Conservation (phyloP, 805 yeast species). For the Yarrowia porcina region DNA sequence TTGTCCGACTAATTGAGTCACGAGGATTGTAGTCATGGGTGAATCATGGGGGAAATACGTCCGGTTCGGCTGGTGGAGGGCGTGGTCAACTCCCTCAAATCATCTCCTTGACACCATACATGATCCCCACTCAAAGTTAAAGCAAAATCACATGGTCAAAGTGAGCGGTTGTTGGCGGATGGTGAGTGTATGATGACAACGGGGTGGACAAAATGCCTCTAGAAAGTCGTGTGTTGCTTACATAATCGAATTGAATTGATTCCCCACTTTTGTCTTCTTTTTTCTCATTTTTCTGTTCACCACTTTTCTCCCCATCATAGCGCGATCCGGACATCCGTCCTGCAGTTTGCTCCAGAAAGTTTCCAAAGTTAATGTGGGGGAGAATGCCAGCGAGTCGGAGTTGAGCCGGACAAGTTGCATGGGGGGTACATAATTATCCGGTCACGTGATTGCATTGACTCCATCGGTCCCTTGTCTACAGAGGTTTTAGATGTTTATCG, state of each 20-base stretch:
- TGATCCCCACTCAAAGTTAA: conserved; percentile 17
- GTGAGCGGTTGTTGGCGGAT: conserved; percentile 6
- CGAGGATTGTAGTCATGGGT: not conserved
- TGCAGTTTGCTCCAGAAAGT: conserved; percentile 21
- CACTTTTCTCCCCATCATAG: not conserved
- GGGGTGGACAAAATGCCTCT: no score
- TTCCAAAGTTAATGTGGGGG: conserved; percentile 7
- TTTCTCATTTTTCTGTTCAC: not conserved
- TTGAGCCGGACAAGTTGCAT: not conserved
- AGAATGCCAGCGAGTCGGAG: not conserved
- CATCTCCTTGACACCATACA: not conserved
- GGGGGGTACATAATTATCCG: not conserved
- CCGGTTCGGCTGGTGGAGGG: not conserved
- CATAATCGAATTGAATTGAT: not conserved
- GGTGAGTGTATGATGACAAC: no score
- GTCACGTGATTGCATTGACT: not conserved
- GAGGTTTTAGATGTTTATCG: not conserved
- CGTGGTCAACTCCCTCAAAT: no score
- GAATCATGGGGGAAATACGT: not conserved
- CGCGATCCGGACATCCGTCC: conserved; percentile 24
- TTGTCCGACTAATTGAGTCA: not conserved
- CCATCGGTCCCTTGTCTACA: no score
- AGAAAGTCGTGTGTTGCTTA: no score
- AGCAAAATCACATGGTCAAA: conserved; percentile 12
- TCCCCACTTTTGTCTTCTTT: not conserved